phyloP scores from a whole-genome alignment of 345 rosid species.

The Fremontodendron californicum region DNA sequence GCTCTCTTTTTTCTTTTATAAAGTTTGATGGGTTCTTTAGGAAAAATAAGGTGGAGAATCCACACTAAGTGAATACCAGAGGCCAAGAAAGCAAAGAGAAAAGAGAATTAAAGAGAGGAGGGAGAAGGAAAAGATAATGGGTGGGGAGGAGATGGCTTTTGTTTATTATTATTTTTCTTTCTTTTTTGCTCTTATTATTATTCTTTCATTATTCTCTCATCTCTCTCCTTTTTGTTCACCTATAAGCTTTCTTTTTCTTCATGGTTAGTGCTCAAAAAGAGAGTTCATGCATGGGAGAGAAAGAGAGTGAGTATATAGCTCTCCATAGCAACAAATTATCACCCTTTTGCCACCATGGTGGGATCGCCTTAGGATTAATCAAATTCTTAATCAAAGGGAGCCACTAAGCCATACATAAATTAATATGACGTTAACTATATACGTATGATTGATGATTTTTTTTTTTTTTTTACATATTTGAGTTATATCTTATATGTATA shows the following conservation, averaged over 20 bases:
- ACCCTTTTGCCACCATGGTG: constrained; percentile 30
- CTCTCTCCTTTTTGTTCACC: constrained; percentile 40
- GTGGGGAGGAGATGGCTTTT: constrained; percentile 14
- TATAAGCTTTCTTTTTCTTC: constrained; percentile 44
- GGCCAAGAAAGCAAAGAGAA: constrained; percentile 38
- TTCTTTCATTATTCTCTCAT: constrained; percentile 25
- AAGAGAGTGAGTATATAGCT: background rate
- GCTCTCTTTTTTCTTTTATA: constrained; percentile 38
- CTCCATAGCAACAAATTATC: constrained; percentile 15
- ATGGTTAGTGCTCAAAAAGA: constrained; percentile 32
- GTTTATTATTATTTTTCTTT: constrained; percentile 17
- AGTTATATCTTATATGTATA: too few relatives aligned
- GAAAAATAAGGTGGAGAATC: constrained; percentile 71
- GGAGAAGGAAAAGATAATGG: constrained; percentile 29
- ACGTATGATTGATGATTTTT: too few relatives aligned
- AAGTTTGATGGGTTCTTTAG: constrained; percentile 62
- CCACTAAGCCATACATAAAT: too few relatives aligned
- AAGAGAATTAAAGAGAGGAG: constrained; percentile 30
- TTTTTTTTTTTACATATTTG: too few relatives aligned
- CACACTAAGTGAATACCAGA: constrained; percentile 43
- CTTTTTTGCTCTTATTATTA: constrained; percentile 9
- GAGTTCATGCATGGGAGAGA: constrained; percentile 25
- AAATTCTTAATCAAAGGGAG: background rate
- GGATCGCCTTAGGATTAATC: constrained; percentile 17
- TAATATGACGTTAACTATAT: too few relatives aligned